phyloP scores from a whole-genome alignment of 2,329 filamentous ascomycete genomes.

The Colletotrichum sp. region DNA sequence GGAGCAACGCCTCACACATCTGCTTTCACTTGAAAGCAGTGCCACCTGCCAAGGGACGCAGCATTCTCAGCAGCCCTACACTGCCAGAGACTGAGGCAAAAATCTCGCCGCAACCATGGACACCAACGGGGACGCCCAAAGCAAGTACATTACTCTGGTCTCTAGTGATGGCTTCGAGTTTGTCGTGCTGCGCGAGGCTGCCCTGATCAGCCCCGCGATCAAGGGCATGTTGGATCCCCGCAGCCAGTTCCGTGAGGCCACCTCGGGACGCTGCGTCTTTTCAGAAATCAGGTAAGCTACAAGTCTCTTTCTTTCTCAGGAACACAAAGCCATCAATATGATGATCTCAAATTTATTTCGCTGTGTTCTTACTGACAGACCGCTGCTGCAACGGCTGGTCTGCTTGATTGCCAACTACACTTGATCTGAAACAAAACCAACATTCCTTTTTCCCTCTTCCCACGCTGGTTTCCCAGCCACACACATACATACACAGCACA shows the following conservation, averaged over 20 bases:
- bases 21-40: background rate
- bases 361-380: slow-evolving; percentile 55
- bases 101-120: background rate
- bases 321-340: slow-evolving; percentile 10
- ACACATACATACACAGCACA: background rate
- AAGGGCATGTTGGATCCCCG: slow-evolving; percentile 76
- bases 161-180: slow-evolving; percentile 81
- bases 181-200: slow-evolving; percentile 73
- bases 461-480: background rate
- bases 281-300: slow-evolving; percentile 74
- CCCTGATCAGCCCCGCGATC: slow-evolving; percentile 73
- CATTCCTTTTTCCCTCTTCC: slow-evolving; percentile 9
- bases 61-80: background rate
- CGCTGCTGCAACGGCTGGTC: slow-evolving; percentile 40
- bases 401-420: slow-evolving; percentile 63
- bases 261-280: slow-evolving; percentile 68
- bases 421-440: slow-evolving; percentile 61
- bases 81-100: background rate
- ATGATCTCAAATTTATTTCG: slow-evolving; percentile 32
- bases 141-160: slow-evolving; percentile 79
- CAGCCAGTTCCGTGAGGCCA: slow-evolving; percentile 71
- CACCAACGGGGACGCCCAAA: slow-evolving; percentile 28
- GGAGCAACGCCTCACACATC: background rate
- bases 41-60: background rate
- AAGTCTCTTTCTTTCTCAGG: background rate